Conservation (phyloP, 257 asterid genomes). For the Plantago elongata region DNA sequence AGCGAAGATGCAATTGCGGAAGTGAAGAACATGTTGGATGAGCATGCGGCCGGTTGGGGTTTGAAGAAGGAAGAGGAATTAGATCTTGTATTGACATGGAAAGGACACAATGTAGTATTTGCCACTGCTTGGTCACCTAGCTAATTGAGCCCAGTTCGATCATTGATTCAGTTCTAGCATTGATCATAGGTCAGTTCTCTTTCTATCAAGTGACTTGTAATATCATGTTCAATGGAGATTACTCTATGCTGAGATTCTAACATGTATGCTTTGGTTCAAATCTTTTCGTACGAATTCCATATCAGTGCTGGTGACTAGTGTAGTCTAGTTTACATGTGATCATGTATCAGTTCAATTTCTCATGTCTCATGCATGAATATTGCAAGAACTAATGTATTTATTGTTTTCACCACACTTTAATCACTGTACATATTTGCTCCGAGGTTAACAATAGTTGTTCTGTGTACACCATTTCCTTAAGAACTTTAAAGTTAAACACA, state of each 20-base stretch:
- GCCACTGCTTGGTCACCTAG: conserved; percentile 78
- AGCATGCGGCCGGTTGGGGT: conserved; percentile 99
- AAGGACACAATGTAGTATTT: conserved; percentile 89
- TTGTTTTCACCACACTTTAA: too few species aligned
- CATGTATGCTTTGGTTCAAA: too few species aligned
- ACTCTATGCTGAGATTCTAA: conserved; percentile 1
- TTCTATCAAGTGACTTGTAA: conserved; percentile 11
- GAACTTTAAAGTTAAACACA: too few species aligned
- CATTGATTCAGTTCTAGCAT: not conserved
- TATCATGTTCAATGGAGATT: not conserved
- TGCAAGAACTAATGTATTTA: too few species aligned
- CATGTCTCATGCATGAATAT: too few species aligned
- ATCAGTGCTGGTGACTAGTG: too few species aligned
- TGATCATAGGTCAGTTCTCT: conserved; percentile 1
- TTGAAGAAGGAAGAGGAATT: conserved; percentile 69
- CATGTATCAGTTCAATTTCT: not conserved
- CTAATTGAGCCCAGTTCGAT: conserved; percentile 17
- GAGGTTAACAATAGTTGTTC: too few species aligned
- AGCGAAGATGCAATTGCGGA: conserved; percentile 63
- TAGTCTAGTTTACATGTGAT: not conserved
- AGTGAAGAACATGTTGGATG: conserved; percentile 81
- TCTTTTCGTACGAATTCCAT: too few species aligned
- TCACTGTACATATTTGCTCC: too few species aligned
- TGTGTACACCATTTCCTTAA: too few species aligned
- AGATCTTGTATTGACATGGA: conserved; percentile 86